Percentiles rank a stretch among this genome's conserved stretches.
phyloP scores from a whole-genome alignment of 1,284 basidiomycete genomes.

The Ceratobasidium theobromae region DNA sequence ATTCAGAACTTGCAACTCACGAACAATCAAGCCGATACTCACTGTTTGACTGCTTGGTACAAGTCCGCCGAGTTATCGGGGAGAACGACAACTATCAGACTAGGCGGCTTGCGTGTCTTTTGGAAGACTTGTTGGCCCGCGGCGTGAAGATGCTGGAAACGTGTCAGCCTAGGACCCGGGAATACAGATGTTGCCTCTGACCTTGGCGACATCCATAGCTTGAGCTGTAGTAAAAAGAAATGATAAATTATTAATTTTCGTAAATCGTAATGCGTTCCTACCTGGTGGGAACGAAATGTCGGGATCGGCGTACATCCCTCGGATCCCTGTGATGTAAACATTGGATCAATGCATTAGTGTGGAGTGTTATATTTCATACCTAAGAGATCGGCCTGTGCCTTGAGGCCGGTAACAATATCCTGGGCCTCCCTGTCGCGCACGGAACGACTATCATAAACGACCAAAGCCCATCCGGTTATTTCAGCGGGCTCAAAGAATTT shows the following conservation, averaged over 20 bases:
- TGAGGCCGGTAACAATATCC: neutral
- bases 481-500: constrained; percentile 9
- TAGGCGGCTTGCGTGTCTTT: constrained; percentile 17
- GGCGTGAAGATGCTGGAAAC: constrained; percentile 2
- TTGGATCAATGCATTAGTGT: neutral
- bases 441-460: constrained; percentile 12
- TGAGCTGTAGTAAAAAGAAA: neutral
- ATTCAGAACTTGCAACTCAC: neutral
- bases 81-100: constrained; percentile 34
- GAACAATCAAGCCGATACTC: neutral
- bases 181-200: neutral
- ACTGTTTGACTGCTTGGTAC: constrained; percentile 35
- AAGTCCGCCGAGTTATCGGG: constrained; percentile 34
- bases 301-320: neutral
- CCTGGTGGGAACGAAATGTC: constrained; percentile 8
- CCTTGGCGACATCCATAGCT: constrained; percentile 2
- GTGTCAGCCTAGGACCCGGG: neutral
- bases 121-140: constrained; percentile 10
- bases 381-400: constrained; percentile 4
- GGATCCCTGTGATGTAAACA: constrained; percentile 1
- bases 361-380: neutral
- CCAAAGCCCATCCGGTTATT: constrained; percentile 11
- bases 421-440: constrained; percentile 1
- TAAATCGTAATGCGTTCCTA: neutral
- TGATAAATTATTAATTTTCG: neutral